phyloP scores from a whole-genome alignment of 257 asterid genomes.

The Solanum chmielewskii region DNA sequence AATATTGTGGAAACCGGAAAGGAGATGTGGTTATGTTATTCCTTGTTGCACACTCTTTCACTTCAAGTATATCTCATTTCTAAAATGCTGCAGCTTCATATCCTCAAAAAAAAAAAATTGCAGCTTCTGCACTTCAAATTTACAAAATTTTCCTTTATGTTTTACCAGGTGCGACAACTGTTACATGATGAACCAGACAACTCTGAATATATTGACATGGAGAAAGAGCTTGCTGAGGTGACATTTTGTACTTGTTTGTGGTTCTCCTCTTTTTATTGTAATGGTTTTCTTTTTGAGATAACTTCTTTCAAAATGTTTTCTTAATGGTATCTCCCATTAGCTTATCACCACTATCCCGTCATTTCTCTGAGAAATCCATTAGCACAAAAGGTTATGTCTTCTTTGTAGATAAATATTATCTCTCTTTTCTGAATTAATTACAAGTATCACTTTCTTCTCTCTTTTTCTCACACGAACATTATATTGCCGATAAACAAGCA shows the following conservation, averaged over 20 bases:
- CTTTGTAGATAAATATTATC: neutral
- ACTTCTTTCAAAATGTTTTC: neutral
- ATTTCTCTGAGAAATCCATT: neutral
- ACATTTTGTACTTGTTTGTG: constrained; percentile 3
- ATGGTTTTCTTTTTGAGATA: neutral
- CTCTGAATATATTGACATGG: constrained; percentile 87
- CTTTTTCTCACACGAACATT: constrained; percentile 31
- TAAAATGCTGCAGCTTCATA: neutral
- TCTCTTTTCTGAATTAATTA: constrained; percentile 5
- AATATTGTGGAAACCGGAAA: neutral
- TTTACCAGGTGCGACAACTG: constrained; percentile 54
- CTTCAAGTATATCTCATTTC: neutral
- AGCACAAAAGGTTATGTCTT: neutral
- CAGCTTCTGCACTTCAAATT: neutral
- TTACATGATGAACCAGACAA: constrained; percentile 70
- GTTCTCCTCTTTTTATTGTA: neutral
- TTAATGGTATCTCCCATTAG: neutral
- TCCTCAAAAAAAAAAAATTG: neutral
- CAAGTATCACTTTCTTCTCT: constrained; percentile 9
- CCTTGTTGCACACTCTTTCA: neutral
- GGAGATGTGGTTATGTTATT: neutral
- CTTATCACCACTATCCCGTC: neutral
- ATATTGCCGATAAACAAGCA: constrained; percentile 47
- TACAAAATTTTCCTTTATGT: neutral
- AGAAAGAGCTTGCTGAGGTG: constrained; percentile 96